phyloP scores from a whole-genome alignment of 495 filamentous ascomycete genomes.

The Tuber umbilicatum region DNA sequence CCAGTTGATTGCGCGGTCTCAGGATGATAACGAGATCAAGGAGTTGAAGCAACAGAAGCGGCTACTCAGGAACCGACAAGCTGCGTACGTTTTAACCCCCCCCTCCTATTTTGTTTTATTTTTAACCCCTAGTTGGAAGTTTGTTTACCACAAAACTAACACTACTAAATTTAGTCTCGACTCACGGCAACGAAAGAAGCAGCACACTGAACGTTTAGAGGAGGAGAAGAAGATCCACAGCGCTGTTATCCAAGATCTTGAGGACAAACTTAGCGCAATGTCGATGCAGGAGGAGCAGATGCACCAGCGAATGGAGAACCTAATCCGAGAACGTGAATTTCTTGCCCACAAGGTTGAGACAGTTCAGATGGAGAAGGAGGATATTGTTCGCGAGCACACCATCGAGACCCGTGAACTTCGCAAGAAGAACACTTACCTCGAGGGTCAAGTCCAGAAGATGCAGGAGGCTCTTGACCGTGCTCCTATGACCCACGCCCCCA shows the following conservation, averaged over 20 bases:
- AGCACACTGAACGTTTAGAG: conserved; percentile 93
- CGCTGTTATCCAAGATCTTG: conserved; percentile 63
- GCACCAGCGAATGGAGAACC: conserved; percentile 61
- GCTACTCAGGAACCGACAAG: conserved; percentile 86
- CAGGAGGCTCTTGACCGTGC: conserved; percentile 54
- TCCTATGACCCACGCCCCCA: conserved; percentile 35
- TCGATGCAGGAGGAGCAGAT: conserved; percentile 55
- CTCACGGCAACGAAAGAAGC: conserved; percentile 96
- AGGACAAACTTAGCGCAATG: conserved; percentile 64
- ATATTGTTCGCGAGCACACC: conserved; percentile 80
- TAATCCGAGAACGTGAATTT: conserved; percentile 60
- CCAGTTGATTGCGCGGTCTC: conserved; percentile 77
- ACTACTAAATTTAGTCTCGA: conserved; percentile 64
- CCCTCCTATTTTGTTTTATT: conserved; percentile 12
- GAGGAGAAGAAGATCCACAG: conserved; percentile 91
- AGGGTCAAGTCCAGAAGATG: conserved; percentile 73
- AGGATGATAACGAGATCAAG: conserved; percentile 90
- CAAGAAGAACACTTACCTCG: conserved; percentile 87
- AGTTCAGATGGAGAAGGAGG: conserved; percentile 80
- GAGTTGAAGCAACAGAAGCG: conserved; percentile 98
- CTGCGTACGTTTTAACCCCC: conserved; percentile 62
- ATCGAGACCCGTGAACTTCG: conserved; percentile 90
- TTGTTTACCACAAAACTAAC: conserved; percentile 8
- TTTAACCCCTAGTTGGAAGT: conserved; percentile 29
- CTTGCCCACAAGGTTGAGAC: conserved; percentile 67